Percentiles rank a stretch among this genome's conserved stretches.
phyloP scores from a whole-genome alignment of 768 basidiomycete species.

The Agaricus sinodeliciosus region DNA sequence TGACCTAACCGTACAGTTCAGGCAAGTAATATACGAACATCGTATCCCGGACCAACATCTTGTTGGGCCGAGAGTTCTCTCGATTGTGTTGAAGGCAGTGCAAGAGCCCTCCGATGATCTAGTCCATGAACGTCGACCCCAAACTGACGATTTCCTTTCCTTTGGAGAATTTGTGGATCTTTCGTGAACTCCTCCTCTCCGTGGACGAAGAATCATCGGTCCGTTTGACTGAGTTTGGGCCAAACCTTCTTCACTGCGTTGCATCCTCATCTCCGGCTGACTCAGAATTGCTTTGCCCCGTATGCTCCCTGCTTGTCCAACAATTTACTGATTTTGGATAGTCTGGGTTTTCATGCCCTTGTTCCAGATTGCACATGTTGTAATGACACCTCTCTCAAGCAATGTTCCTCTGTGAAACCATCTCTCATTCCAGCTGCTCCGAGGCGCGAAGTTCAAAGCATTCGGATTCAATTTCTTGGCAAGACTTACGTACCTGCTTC shows the following conservation, averaged over 20 bases:
- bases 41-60: background rate
- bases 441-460: slow-evolving; percentile 5
- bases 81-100: slow-evolving; percentile 6
- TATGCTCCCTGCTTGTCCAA: background rate
- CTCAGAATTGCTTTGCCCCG: background rate
- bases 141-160: slow-evolving; percentile 10
- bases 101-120: slow-evolving; percentile 6
- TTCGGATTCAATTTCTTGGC: slow-evolving; percentile 1
- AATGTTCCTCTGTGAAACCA: background rate
- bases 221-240: slow-evolving; percentile 9
- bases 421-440: slow-evolving; percentile 5
- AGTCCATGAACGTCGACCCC: slow-evolving; percentile 7
- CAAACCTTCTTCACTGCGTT: slow-evolving; percentile 4
- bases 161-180: slow-evolving; percentile 2
- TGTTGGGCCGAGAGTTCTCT: slow-evolving; percentile 5
- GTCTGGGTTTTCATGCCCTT: background rate
- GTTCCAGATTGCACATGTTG: slow-evolving; percentile 6
- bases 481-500: slow-evolving; percentile 10
- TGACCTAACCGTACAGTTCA: slow-evolving; percentile 9
- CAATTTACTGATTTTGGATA: slow-evolving; percentile 3
- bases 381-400: background rate
- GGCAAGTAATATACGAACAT: slow-evolving; percentile 4
- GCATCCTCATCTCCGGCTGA: slow-evolving; percentile 9
- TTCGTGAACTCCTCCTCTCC: slow-evolving; percentile 6
- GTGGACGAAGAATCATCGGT: slow-evolving; percentile 10